Percentiles rank a stretch among this genome's conserved stretches.
Evolutionary conservation across 139 green algal species (phyloP).

Genomic region (Micractinium conductrix): DNA sequence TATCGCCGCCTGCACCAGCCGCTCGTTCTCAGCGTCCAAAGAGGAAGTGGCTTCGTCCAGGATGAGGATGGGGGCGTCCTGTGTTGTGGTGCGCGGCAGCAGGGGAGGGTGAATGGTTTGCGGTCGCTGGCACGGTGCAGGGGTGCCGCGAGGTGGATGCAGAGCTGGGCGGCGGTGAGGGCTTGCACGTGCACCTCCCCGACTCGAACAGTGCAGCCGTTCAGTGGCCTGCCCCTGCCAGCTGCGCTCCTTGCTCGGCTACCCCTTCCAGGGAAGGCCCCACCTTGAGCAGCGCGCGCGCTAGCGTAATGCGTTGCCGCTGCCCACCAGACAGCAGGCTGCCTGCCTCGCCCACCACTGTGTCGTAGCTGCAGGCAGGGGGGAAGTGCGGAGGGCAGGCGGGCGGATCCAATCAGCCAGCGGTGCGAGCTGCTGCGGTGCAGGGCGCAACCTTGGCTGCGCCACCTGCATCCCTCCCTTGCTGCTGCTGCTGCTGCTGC

Average conservation of each 20-base stretch:
- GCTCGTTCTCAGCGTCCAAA: conserved; percentile 62
- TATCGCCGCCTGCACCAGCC: conserved; percentile 63
- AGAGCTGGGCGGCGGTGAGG: background rate
- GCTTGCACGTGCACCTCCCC: too few species aligned
- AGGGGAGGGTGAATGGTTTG: background rate
- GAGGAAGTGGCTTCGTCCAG: conserved; percentile 72
- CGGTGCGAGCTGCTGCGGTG: too few species aligned
- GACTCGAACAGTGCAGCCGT: too few species aligned
- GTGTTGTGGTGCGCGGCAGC: background rate
- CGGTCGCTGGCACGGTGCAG: too few species aligned
- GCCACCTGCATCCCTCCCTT: too few species aligned
- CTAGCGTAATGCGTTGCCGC: conserved; percentile 85
- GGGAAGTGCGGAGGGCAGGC: too few species aligned
- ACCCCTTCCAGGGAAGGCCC: too few species aligned
- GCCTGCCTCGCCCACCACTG: conserved; percentile 39
- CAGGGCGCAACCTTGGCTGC: too few species aligned
- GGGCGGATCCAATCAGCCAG: too few species aligned
- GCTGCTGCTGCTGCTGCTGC: too few species aligned
- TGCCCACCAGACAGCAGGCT: conserved; percentile 73
- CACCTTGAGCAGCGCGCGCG: conserved; percentile 71
- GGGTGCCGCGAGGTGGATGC: background rate
- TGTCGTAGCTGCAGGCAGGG: conserved; percentile 48
- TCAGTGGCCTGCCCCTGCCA: too few species aligned
- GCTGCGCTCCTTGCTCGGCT: too few species aligned
- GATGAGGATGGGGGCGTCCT: conserved; percentile 69